Percentiles rank a stretch among this genome's conserved stretches.
Evolutionary conservation across 768 basidiomycete species (phyloP).

Genomic region (Hysterangium stoloniferum): DNA sequence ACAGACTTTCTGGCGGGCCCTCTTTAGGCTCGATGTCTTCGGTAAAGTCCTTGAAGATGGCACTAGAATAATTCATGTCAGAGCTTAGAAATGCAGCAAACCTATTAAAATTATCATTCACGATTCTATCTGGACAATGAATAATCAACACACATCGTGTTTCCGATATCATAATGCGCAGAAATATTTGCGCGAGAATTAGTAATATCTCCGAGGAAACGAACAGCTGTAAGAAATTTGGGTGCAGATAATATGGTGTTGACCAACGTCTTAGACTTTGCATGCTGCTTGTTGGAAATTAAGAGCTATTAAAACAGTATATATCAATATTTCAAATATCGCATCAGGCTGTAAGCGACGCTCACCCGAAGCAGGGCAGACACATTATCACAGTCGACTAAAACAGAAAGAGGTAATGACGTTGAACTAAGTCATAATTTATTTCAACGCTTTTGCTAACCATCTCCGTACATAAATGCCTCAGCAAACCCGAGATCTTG

Average conservation of each 20-base stretch:
- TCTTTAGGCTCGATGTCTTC: constrained; percentile 18
- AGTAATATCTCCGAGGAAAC: constrained; percentile 56
- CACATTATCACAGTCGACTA: constrained; percentile 2
- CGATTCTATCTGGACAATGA: background rate
- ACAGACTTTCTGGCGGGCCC: constrained; percentile 22
- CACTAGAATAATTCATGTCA: constrained; percentile 96
- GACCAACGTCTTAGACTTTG: background rate
- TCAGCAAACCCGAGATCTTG: constrained; percentile 65
- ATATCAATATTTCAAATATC: constrained; percentile 18
- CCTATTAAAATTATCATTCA: constrained; percentile 32
- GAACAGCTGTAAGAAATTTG: constrained; percentile 34
- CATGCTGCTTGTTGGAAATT: background rate
- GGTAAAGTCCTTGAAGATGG: constrained; percentile 67
- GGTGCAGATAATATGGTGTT: constrained; percentile 19
- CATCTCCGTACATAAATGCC: constrained; percentile 73
- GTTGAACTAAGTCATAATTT: background rate
- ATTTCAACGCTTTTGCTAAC: constrained; percentile 32
- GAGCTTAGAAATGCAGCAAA: constrained; percentile 51
- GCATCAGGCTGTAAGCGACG: too few relatives aligned
- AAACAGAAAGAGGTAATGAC: background rate
- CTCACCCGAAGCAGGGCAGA: constrained; percentile 12
- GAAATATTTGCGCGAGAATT: constrained; percentile 65
- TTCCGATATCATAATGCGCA: constrained; percentile 89
- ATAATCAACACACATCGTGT: constrained; percentile 59
- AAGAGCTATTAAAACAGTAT: constrained; percentile 16